These are phyloP conservation scores for Hippophae gyantsensis DNA, from an alignment of 306 rosid species.

Conservation along the genomic window DNA sequence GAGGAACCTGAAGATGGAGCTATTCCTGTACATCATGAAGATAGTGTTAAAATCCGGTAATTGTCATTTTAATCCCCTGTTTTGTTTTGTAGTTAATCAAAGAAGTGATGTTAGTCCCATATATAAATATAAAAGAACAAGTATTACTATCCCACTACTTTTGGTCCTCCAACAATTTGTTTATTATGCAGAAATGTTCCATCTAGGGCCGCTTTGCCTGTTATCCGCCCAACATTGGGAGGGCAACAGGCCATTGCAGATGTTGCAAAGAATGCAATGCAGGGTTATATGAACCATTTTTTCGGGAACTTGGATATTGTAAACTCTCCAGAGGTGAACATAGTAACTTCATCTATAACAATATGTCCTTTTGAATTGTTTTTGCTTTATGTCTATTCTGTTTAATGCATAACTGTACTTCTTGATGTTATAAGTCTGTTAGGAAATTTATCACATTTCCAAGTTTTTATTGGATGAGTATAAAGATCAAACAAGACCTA, in stretches of 20 bases:
- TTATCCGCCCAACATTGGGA: slow-evolving; percentile 69
- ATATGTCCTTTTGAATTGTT: not conserved
- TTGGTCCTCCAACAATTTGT: slow-evolving; percentile 7
- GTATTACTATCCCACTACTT: slow-evolving; percentile 1
- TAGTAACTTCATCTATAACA: not conserved
- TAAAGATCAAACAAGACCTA: too few species aligned
- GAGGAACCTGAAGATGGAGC: slow-evolving; percentile 84
- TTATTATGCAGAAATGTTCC: slow-evolving; percentile 62
- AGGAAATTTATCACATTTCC: too few species aligned
- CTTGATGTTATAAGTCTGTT: too few species aligned
- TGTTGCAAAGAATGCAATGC: slow-evolving; percentile 77
- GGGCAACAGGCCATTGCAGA: slow-evolving; percentile 67
- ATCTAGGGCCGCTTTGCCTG: slow-evolving; percentile 66
- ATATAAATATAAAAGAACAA: not conserved
- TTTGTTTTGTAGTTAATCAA: not conserved
- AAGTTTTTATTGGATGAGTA: too few species aligned
- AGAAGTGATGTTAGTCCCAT: too few species aligned
- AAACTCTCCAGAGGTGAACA: slow-evolving; percentile 78
- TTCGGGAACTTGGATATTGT: slow-evolving; percentile 72
- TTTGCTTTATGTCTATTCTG: too few species aligned
- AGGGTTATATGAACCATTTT: slow-evolving; percentile 73
- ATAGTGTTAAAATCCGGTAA: slow-evolving; percentile 55
- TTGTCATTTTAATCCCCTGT: not conserved
- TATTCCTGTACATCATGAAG: slow-evolving; percentile 57
- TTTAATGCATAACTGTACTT: too few species aligned